These are phyloP conservation scores for Dothistroma pini DNA, from an alignment of 2,329 filamentous ascomycete species.

Conservation along the genomic window DNA sequence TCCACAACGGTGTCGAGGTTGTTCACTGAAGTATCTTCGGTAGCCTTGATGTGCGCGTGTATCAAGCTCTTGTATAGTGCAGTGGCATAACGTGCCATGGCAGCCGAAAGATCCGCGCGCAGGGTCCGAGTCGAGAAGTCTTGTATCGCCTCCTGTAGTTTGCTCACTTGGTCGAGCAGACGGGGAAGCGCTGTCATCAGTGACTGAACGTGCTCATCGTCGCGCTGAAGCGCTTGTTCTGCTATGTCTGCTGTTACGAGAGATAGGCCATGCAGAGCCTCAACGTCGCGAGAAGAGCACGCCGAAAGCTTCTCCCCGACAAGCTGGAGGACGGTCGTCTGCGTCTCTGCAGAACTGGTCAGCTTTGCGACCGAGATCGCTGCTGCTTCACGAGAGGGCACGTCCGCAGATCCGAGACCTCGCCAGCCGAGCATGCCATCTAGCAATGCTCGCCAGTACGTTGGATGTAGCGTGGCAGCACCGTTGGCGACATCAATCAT, in stretches of 20 bases:
- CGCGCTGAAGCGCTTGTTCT: background rate
- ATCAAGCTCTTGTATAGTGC: slow-evolving; percentile 20
- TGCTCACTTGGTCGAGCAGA: background rate
- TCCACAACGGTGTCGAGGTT: slow-evolving; percentile 23
- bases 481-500: slow-evolving; percentile 71
- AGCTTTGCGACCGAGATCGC: slow-evolving; percentile 66
- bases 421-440: slow-evolving; percentile 77
- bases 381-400: slow-evolving; percentile 66
- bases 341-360: slow-evolving; percentile 39
- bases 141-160: slow-evolving; percentile 10
- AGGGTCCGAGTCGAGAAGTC: slow-evolving; percentile 27
- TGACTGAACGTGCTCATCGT: background rate
- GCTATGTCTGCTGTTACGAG: slow-evolving; percentile 13
- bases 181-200: background rate
- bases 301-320: slow-evolving; percentile 46
- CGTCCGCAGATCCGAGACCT: slow-evolving; percentile 77
- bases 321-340: slow-evolving; percentile 39
- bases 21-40: background rate
- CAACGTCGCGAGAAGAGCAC: slow-evolving; percentile 35
- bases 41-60: background rate
- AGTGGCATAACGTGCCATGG: slow-evolving; percentile 22
- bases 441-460: slow-evolving; percentile 66
- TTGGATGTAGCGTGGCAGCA: slow-evolving; percentile 60
- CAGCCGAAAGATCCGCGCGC: slow-evolving; percentile 30
- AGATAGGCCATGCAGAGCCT: slow-evolving; percentile 21